Evolutionary conservation across 495 filamentous ascomycete genomes (phyloP), one percentile per base, ranked within the genome.

Genomic region (Aspergillus campestris): DNA sequence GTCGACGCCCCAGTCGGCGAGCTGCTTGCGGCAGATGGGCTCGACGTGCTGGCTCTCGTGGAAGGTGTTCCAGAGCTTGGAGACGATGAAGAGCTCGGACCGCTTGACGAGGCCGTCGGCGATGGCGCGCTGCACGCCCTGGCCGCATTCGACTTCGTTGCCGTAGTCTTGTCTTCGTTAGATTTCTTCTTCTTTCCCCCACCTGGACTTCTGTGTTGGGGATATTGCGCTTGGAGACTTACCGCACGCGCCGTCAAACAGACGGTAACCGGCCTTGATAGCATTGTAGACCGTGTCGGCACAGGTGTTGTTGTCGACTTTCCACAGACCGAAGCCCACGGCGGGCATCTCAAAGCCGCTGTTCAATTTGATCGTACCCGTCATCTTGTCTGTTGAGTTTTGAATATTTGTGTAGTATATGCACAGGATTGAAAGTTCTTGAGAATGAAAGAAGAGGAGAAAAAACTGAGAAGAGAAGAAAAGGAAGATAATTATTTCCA

Each of bases 41-140:
- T 82, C 81, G 47, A 89, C 86, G 48, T 73, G 73, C 49, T 86
- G 77, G 46, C 65, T 72, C 40, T 87, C 83, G 70, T 90, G 86
- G 77, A 87, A 92, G 59, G 78, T 81, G 73, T 90, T 90, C 89
- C 89, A 95, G 42, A 95, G 80, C 73, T 95, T 95, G 57, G 84
- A 87, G 44, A 88, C 86, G 60, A 95, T 78, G 78, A 95, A 95
- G 65, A 94, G 83, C 30, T 95, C 87, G 61, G 81, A 75, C 47
- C 89, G 84, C 70, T 82, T 90, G 55, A 92, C 87, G 40, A 94
- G 60, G 32, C 87, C 87, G 9, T 95, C 88, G 50, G 82, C 75
- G 66, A 95, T 89, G 53, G 89, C 89, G 56, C 86, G 86, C 41
- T 79, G 79, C n/a, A 95, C 77, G 48, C 89, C 89, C 57, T 92